Base-by-base conservation (phyloP, 1,139 yeast species). In the Hyphopichia wangnamkhiaoensis region DNA sequence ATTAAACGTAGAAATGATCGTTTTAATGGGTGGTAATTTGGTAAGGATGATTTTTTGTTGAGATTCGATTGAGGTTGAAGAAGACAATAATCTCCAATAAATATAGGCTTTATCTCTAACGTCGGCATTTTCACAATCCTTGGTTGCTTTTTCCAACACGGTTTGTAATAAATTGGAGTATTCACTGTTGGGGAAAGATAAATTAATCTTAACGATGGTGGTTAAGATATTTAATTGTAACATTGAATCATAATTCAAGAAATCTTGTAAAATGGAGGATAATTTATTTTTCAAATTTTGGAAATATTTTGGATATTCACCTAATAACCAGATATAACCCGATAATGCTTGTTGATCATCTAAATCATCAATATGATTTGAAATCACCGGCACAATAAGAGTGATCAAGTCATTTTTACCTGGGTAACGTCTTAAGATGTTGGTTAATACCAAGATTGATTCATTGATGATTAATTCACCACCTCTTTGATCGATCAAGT, bases 31-130 rank as follows among this genome's bases (percentile, higher is more conserved):
- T 6, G 96, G 95, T 41, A 85, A 66, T 45, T 78, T 79, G 9
- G 82, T 71, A 42, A 84, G 63, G 20, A 84, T 68, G 34, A 86
- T 73, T 39, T 75, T 71, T 50, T 75, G 58, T 35, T 74, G 75
- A 21, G 71, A 55, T 4, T 65, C 72, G 40, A 79, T 82, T 13
- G 56, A 52, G 19, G 61, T 52, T 1, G 66, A 55, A 21, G 84
- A 68, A 0, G 96, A 88, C 42, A 93, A 71, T 42, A 94, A 71
- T 58, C 98, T 81, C 98, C 98, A 93, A 64, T 90, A 93, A 38
- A 93, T 78, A 63, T 84, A 93, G 0, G 97, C 97, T 64, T 93
- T 81, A 63, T 93, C 98, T 54, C 98, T 79, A 30, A 93, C 87
- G 61, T 93, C 98, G 2, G 96, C 86, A 59, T 90, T 90, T 51